A percentile compares a stretch with the other conserved stretches of the same genome.
Evolutionary conservation across 495 filamentous ascomycete genomes (phyloP).

Genomic region (Xylaria castorea): DNA sequence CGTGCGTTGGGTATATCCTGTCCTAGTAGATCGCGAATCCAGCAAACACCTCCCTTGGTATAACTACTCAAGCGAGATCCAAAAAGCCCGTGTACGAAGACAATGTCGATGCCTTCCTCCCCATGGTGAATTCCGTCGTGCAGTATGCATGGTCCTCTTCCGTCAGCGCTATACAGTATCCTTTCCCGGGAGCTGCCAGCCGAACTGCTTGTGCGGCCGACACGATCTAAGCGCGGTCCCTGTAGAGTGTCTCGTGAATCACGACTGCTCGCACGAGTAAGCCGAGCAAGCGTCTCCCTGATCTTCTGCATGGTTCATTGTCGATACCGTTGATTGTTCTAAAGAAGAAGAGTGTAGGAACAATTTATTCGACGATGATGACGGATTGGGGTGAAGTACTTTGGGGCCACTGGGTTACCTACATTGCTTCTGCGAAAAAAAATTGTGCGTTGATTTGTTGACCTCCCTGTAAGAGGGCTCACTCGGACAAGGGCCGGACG

Average conservation of each 20-base stretch:
- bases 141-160: slow-evolving; percentile 38
- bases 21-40: slow-evolving; percentile 42
- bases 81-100: slow-evolving; percentile 46
- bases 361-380: slow-evolving; percentile 5
- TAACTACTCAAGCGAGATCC: slow-evolving; percentile 40
- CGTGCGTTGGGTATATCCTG: slow-evolving; percentile 37
- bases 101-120: slow-evolving; percentile 40
- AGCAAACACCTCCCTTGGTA: slow-evolving; percentile 42
- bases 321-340: slow-evolving; percentile 9
- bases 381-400: slow-evolving; percentile 12
- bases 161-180: slow-evolving; percentile 36
- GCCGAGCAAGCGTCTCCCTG: slow-evolving; percentile 43
- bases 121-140: slow-evolving; percentile 34
- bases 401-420: not conserved
- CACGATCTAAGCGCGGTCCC: slow-evolving; percentile 40
- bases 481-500: slow-evolving; percentile 23
- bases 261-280: slow-evolving; percentile 38
- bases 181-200: slow-evolving; percentile 40
- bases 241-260: slow-evolving; percentile 31
- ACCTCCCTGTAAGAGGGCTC: slow-evolving; percentile 5
- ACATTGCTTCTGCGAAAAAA: slow-evolving; percentile 13
- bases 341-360: not conserved
- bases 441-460: slow-evolving; percentile 16
- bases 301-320: slow-evolving; percentile 44
- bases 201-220: slow-evolving; percentile 40